Percentiles rank a stretch among this genome's conserved stretches.
These are phyloP conservation scores for Stagonosporopsis tanaceti DNA, from an alignment of 2,329 filamentous ascomycete species.

Conservation along the genomic window DNA sequence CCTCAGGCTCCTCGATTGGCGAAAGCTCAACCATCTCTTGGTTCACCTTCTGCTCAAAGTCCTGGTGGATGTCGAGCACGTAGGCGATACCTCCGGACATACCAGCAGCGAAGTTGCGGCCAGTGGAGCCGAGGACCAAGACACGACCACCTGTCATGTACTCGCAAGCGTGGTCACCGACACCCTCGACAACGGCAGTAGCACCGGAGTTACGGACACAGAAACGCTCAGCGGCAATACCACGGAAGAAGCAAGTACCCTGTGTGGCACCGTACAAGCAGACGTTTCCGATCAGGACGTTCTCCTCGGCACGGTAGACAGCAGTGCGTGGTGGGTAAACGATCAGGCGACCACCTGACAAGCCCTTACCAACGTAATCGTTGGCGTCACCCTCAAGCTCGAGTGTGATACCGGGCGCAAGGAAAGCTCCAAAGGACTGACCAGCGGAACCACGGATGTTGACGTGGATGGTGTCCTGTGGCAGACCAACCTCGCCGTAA, in stretches of 20 bases:
- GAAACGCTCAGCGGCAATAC: conserved; percentile 94
- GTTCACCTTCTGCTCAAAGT: conserved; percentile 94
- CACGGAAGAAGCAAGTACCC: conserved; percentile 95
- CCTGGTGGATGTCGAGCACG: conserved; percentile 85
- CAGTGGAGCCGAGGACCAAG: conserved; percentile 84
- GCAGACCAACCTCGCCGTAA: conserved; percentile 87
- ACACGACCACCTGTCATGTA: conserved; percentile 98
- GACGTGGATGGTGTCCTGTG: conserved; percentile 91
- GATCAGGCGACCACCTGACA: conserved; percentile 91
- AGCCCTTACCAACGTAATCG: conserved; percentile 95
- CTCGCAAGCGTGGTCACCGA: conserved; percentile 96
- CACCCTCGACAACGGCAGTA: conserved; percentile 93
- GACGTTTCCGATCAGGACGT: conserved; percentile 90
- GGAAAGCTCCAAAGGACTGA: conserved; percentile 94
- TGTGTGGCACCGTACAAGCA: conserved; percentile 93
- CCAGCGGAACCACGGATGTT: conserved; percentile 97
- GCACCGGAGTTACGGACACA: conserved; percentile 96
- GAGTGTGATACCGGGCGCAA: conserved; percentile 90
- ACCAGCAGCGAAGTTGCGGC: conserved; percentile 96
- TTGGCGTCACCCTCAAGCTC: conserved; percentile 96
- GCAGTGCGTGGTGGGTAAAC: conserved; percentile 90
- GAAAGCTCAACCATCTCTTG: conserved; percentile 96
- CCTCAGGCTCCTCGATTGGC: conserved; percentile 80
- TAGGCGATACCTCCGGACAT: conserved; percentile 99
- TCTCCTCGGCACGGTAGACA: conserved; percentile 95